These are phyloP conservation scores for Cicer pinnatifidum DNA, from an alignment of 306 rosid genomes.

Conservation along the genomic window DNA sequence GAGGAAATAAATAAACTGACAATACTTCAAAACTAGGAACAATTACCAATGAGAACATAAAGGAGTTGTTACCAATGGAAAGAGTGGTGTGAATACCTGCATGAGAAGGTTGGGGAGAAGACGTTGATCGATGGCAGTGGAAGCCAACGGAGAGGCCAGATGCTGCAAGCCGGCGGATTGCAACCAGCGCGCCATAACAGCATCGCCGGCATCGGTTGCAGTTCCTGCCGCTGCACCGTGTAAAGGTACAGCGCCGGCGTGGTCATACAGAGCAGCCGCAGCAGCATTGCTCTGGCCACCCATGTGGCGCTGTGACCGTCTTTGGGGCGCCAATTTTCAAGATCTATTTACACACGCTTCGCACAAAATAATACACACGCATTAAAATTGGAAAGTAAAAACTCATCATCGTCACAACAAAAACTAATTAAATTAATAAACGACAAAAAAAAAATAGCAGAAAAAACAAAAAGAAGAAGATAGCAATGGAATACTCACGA, in stretches of 20 bases:
- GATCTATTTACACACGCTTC: constrained; percentile 74
- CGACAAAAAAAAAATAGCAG: neutral
- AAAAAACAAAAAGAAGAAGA: neutral
- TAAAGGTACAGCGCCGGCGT: constrained; percentile 65
- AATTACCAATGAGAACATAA: neutral
- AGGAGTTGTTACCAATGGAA: neutral
- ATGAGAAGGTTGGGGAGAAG: constrained; percentile 83
- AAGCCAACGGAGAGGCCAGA: constrained; percentile 97
- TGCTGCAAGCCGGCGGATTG: constrained; percentile 99
- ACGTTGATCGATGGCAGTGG: constrained; percentile 72
- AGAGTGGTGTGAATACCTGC: constrained; percentile 64
- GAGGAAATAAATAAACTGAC: neutral
- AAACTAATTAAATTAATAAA: constrained; percentile 13
- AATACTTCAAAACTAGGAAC: neutral
- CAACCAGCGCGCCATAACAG: constrained; percentile 99
- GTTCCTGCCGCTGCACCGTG: constrained; percentile 73
- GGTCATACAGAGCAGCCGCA: constrained; percentile 84
- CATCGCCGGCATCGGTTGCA: constrained; percentile 83
- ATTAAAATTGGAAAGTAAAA: constrained; percentile 4
- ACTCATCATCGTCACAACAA: neutral
- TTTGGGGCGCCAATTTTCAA: constrained; percentile 99
- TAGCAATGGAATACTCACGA: constrained; percentile 54
- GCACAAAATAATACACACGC: constrained; percentile 29
- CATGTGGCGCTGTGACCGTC: constrained; percentile 99
- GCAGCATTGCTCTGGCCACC: constrained; percentile 99